Conservation (phyloP, 345 rosid genomes). For the Salix purpurea region DNA sequence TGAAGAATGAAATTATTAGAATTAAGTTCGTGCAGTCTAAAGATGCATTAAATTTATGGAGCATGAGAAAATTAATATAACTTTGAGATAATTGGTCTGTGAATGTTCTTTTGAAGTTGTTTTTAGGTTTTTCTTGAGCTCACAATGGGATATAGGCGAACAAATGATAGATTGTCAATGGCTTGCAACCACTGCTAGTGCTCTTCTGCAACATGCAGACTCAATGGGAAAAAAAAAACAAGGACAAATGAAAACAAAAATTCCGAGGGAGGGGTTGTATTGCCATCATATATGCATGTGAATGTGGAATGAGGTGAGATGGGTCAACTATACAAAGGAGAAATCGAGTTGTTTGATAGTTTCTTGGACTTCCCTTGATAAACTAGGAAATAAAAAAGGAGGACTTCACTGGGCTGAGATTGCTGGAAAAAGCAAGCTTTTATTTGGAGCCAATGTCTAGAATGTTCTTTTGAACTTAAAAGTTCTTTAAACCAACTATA, state of each 20-base stretch:
- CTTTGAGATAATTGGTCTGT: not conserved
- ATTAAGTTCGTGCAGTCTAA: not conserved
- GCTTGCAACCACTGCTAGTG: not conserved
- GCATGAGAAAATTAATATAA: not conserved
- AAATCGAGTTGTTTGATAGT: not conserved
- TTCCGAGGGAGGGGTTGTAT: not conserved
- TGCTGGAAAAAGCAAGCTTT: not conserved
- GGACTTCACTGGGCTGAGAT: not conserved
- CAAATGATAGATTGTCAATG: not conserved
- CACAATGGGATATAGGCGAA: not conserved
- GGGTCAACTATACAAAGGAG: not conserved
- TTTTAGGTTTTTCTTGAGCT: not conserved
- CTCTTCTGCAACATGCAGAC: not conserved
- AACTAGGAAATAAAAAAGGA: not conserved
- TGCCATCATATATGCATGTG: not conserved
- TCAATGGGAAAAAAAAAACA: too few relatives aligned
- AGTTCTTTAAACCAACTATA: not conserved
- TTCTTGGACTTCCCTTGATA: not conserved
- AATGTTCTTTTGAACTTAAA: not conserved
- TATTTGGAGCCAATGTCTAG: not conserved
- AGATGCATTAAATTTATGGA: not conserved
- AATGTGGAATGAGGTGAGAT: not conserved
- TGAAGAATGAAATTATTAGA: not conserved
- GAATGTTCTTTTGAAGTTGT: not conserved
- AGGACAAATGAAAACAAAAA: not conserved